Evolutionary conservation across 768 basidiomycete genomes (phyloP).

Genomic region (Mrakia frigida): DNA sequence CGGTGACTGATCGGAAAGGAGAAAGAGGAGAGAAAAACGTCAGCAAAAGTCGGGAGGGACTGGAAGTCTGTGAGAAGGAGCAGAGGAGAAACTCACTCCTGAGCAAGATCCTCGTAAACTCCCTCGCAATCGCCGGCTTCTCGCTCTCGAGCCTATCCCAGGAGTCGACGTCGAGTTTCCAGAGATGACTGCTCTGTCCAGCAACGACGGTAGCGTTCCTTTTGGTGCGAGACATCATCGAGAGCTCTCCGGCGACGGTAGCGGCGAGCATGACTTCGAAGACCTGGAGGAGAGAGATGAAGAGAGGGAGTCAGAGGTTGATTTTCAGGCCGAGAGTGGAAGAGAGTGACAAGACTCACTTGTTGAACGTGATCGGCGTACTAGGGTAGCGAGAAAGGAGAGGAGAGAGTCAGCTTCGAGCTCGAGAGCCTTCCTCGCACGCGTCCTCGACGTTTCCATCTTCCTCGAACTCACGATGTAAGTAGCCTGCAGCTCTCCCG

Average conservation of each 20-base stretch:
- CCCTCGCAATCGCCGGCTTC: constrained; percentile 49
- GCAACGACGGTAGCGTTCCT: constrained; percentile 82
- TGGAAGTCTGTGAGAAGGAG: background rate
- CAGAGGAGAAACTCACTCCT: constrained; percentile 36
- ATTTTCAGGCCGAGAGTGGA: too few relatives aligned
- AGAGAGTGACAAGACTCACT: background rate
- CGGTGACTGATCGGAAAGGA: background rate
- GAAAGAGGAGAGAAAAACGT: background rate
- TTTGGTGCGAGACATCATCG: constrained; percentile 68
- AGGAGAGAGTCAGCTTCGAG: background rate
- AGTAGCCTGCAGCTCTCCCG: constrained; percentile 74
- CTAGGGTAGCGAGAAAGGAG: background rate
- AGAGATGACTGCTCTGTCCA: constrained; percentile 70
- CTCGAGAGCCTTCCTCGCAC: too few relatives aligned
- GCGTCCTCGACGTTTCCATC: too few relatives aligned
- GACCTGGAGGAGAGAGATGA: too few relatives aligned
- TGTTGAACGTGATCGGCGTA: constrained; percentile 16
- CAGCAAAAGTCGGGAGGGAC: too few relatives aligned
- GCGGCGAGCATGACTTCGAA: constrained; percentile 2
- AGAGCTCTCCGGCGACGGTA: constrained; percentile 92
- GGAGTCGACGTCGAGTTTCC: constrained; percentile 64
- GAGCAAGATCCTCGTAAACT: constrained; percentile 43
- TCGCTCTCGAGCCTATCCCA: constrained; percentile 63
- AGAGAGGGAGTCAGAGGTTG: too few relatives aligned
- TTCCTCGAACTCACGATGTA: constrained; percentile 48